Evolutionary conservation across 805 yeast species (phyloP).

Genomic region (Suhomyces sp.): DNA sequence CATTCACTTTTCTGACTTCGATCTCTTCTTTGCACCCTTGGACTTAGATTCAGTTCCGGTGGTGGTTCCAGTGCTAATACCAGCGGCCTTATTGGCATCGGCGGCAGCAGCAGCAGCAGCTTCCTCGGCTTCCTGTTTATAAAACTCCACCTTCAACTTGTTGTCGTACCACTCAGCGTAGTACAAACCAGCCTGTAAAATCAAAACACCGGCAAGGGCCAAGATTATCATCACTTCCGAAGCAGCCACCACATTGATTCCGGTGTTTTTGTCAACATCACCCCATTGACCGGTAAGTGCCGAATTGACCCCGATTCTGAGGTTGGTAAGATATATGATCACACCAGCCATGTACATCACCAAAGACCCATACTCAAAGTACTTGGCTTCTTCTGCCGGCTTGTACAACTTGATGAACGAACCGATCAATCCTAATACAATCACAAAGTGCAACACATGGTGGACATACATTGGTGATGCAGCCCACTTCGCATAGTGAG

Average conservation of each 20-base stretch:
- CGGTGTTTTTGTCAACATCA: slow-evolving; percentile 83
- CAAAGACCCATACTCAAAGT: slow-evolving; percentile 87
- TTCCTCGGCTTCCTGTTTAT: slow-evolving; percentile 24
- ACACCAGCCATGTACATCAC: slow-evolving; percentile 69
- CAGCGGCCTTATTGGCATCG: slow-evolving; percentile 3
- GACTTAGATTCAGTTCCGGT: slow-evolving; percentile 8
- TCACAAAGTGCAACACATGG: slow-evolving; percentile 60
- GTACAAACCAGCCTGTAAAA: slow-evolving; percentile 85
- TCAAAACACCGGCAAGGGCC: slow-evolving; percentile 72
- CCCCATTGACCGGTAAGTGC: slow-evolving; percentile 83
- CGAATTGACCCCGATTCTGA: slow-evolving; percentile 75
- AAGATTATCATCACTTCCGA: slow-evolving; percentile 74
- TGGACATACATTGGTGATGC: slow-evolving; percentile 57
- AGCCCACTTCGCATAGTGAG: slow-evolving; percentile 77
- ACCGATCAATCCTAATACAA: slow-evolving; percentile 69
- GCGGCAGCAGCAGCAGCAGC: slow-evolving; percentile 13
- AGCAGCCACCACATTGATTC: slow-evolving; percentile 90
- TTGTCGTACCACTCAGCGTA: slow-evolving; percentile 70
- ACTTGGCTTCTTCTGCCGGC: slow-evolving; percentile 81
- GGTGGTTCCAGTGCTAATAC: slow-evolving; percentile 8
- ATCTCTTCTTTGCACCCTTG: slow-evolving; percentile 10
- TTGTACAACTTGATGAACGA: slow-evolving; percentile 75
- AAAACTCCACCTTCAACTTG: slow-evolving; percentile 33
- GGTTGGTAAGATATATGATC: slow-evolving; percentile 81
- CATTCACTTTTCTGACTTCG: too few species aligned